Evolutionary conservation across 2,329 filamentous ascomycete genomes (phyloP).

Genomic region (Catunica adiposa): DNA sequence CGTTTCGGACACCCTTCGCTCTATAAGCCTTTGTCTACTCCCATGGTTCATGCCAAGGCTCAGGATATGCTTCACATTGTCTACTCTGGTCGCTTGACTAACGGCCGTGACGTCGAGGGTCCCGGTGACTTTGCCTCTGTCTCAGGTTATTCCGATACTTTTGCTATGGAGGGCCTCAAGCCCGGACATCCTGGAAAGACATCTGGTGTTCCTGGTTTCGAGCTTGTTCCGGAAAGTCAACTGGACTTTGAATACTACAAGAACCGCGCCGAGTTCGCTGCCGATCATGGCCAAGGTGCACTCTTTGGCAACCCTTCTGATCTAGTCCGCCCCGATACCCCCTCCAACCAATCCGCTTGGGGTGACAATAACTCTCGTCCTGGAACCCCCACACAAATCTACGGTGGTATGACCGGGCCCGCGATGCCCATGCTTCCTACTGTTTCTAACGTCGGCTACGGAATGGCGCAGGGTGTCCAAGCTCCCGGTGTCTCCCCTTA

Average conservation of each 20-base stretch:
- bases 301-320: slow-evolving; percentile 45
- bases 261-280: slow-evolving; percentile 71
- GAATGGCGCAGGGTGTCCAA: not conserved
- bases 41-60: slow-evolving; percentile 86
- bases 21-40: slow-evolving; percentile 76
- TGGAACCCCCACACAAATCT: slow-evolving; percentile 26
- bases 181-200: slow-evolving; percentile 32
- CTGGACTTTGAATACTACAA: slow-evolving; percentile 90
- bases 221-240: slow-evolving; percentile 71
- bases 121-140: slow-evolving; percentile 39
- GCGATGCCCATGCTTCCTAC: slow-evolving; percentile 9
- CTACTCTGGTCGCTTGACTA: slow-evolving; percentile 63
- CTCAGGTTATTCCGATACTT: slow-evolving; percentile 69
- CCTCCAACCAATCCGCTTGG: slow-evolving; percentile 28
- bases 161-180: slow-evolving; percentile 64
- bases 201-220: slow-evolving; percentile 51
- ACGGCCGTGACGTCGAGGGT: slow-evolving; percentile 35
- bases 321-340: slow-evolving; percentile 44
- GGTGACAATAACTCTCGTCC: slow-evolving; percentile 32
- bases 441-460: slow-evolving; percentile 1
- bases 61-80: slow-evolving; percentile 74
- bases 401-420: slow-evolving; percentile 18
- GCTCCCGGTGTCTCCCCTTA: slow-evolving; percentile 13
- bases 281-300: slow-evolving; percentile 56
- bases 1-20: slow-evolving; percentile 84